Base-by-base conservation (phyloP, 2,329 filamentous ascomycete genomes). In the Geosmithia morbida region DNA sequence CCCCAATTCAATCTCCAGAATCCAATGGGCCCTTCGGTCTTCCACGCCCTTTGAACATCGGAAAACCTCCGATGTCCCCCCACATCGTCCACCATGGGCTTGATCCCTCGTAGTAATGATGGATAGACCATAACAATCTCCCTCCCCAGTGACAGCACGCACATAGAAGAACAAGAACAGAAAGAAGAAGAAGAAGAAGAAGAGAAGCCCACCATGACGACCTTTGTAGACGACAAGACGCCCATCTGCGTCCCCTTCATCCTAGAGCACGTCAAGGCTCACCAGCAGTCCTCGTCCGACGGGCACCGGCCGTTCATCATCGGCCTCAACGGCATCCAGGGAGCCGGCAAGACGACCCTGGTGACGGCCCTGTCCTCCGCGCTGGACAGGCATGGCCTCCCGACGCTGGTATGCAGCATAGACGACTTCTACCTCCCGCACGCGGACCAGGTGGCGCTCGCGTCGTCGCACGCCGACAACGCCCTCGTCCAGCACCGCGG, bases 241-340 rank as follows among this genome's bases (percentile, higher is more conserved):
- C 73, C 80, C 49, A 72, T 86, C 60, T 87, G 83, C 66, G 77
- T 89, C 53, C 82, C 84, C 19, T 92, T 90, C 62, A 83, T 88
- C 51, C 71, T 85, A 37, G 66, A 75, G 40, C 75, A 72, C 43
- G 68, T 87, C 48, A 60, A 69, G 49, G 52, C 61, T 33, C 75
- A 83, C 37, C 75, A 83, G 59, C 22, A 26, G 8, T 67, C 66
- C 51, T 49, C 59, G 47, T 46, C 52, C 19, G 48, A 53, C 56
- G 74, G 73, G 18, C 87, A 53, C 56, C 74, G 73, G 18, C 87
- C 88, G 26, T 59, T 95, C 63, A 79, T 95, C 61, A 74, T 96
- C 52, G 90, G 88, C 44, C 75, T 97, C 56, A 94, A 94, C 56
- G 90, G 89, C 51, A 79, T 95, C 26, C 90, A 96, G 66, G 90